Evolutionary conservation across 2,329 filamentous ascomycete species (phyloP).

Genomic region (Paecilomyces sp.): DNA sequence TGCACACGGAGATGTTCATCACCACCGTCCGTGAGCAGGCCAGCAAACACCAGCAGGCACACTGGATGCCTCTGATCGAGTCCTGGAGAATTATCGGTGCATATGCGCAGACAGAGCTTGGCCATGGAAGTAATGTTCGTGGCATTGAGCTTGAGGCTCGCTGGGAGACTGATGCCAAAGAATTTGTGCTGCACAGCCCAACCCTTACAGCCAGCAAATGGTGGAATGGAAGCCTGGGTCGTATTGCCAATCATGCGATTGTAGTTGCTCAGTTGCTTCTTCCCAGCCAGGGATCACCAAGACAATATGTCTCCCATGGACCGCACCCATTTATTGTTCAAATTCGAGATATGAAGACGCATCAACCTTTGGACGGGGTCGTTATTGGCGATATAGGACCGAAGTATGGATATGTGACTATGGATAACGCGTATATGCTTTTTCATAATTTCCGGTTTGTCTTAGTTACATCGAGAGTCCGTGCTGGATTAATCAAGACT

Average conservation of each 20-base stretch:
- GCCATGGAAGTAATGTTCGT: constrained; percentile 47
- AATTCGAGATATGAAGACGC: constrained; percentile 43
- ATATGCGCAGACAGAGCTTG: constrained; percentile 47
- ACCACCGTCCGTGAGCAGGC: constrained; percentile 47
- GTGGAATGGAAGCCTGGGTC: constrained; percentile 49
- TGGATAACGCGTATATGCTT: constrained; percentile 50
- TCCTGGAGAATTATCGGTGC: constrained; percentile 45
- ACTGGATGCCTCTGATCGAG: constrained; percentile 45
- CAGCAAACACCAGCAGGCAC: constrained; percentile 38
- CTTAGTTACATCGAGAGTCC: not conserved
- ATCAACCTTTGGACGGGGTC: constrained; percentile 41
- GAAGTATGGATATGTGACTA: constrained; percentile 48
- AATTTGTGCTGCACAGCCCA: constrained; percentile 47
- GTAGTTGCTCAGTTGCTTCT: constrained; percentile 47
- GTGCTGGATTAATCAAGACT: not conserved
- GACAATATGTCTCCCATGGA: constrained; percentile 38
- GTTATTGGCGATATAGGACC: constrained; percentile 49
- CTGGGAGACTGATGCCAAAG: constrained; percentile 38
- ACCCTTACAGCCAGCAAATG: constrained; percentile 48
- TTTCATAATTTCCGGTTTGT: constrained; percentile 38
- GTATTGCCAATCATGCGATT: constrained; percentile 50
- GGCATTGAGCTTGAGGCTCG: constrained; percentile 43
- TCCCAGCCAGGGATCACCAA: constrained; percentile 21
- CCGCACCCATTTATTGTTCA: constrained; percentile 48
- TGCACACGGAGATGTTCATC: constrained; percentile 47